Percentiles rank a stretch among this genome's conserved stretches.
These are phyloP conservation scores for Fusarium neocosmosporiellum DNA, from an alignment of 2,329 filamentous ascomycete species.

Conservation along the genomic window DNA sequence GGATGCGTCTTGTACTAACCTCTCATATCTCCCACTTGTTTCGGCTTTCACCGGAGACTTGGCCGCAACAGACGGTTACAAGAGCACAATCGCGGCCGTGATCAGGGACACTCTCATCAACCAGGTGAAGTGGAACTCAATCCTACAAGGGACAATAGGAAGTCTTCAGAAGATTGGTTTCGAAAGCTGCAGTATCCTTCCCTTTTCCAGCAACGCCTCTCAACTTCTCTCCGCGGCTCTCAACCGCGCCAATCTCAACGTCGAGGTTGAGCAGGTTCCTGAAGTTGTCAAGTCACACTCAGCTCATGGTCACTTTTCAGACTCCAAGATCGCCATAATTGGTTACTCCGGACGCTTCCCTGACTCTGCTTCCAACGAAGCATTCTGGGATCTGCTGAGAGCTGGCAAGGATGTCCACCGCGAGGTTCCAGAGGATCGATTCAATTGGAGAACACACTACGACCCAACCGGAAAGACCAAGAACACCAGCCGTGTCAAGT, in stretches of 20 bases:
- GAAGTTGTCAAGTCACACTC: neutral
- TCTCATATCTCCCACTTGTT: neutral
- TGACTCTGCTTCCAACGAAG: conserved; percentile 56
- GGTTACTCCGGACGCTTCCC: conserved; percentile 65
- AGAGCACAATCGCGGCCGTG: neutral
- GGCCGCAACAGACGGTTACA: neutral
- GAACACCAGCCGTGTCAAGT: conserved; percentile 76
- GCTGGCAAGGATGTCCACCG: conserved; percentile 75
- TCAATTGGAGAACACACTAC: conserved; percentile 74
- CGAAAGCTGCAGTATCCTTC: conserved; percentile 13
- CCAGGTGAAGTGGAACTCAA: conserved; percentile 21
- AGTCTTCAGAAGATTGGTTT: neutral
- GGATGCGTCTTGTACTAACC: neutral
- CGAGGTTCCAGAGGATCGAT: conserved; percentile 72
- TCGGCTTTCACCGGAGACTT: conserved; percentile 15
- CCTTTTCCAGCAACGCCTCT: conserved; percentile 25
- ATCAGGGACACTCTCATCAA: conserved; percentile 18
- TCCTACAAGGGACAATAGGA: neutral
- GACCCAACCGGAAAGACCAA: conserved; percentile 74
- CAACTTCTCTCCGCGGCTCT: conserved; percentile 26
- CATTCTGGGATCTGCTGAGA: conserved; percentile 73
- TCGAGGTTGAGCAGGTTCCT: conserved; percentile 8
- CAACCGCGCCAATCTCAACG: conserved; percentile 1
- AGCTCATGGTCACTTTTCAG: conserved; percentile 18
- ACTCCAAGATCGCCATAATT: conserved; percentile 81